Evolutionary conservation across 208 protist genomes (phyloP).

Genomic region (Leishmania martiniquensis): DNA sequence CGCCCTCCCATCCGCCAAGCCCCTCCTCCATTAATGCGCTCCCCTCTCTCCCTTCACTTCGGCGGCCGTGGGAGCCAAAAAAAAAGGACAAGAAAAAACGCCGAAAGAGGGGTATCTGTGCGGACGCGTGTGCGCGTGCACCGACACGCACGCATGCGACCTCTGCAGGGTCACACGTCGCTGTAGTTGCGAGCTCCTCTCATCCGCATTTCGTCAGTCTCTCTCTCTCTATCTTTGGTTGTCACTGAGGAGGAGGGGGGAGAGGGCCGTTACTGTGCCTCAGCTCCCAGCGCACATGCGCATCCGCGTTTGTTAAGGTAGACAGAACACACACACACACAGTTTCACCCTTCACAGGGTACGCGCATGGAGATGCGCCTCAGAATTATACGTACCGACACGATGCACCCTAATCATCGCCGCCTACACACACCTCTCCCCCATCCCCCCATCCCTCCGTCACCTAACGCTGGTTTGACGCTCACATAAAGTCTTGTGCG

Average conservation of each 20-base stretch:
- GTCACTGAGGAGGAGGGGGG: not conserved
- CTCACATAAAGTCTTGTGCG: conserved; percentile 29
- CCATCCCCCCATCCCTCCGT: not conserved
- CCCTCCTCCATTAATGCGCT: no score
- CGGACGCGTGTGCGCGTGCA: not conserved
- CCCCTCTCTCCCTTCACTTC: no score
- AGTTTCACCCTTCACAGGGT: not conserved
- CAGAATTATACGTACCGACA: not conserved
- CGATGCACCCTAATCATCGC: not conserved
- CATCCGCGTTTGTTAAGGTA: not conserved
- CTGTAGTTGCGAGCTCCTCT: not conserved
- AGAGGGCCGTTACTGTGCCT: no score
- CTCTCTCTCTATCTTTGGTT: not conserved
- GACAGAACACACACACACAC: not conserved
- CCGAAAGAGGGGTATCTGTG: not conserved
- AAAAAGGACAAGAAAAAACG: not conserved
- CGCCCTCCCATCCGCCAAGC: no score
- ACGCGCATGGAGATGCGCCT: not conserved
- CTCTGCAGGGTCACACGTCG: not conserved
- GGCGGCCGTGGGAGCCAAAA: no score
- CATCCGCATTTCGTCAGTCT: not conserved
- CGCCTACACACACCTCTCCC: not conserved
- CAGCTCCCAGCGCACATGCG: not conserved
- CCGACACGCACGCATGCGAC: not conserved
- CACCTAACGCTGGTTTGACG: no score